Evolutionary conservation across 495 filamentous ascomycete genomes (phyloP), one percentile per base, ranked within the genome.

Genomic region (Hypoxylon intermedium): DNA sequence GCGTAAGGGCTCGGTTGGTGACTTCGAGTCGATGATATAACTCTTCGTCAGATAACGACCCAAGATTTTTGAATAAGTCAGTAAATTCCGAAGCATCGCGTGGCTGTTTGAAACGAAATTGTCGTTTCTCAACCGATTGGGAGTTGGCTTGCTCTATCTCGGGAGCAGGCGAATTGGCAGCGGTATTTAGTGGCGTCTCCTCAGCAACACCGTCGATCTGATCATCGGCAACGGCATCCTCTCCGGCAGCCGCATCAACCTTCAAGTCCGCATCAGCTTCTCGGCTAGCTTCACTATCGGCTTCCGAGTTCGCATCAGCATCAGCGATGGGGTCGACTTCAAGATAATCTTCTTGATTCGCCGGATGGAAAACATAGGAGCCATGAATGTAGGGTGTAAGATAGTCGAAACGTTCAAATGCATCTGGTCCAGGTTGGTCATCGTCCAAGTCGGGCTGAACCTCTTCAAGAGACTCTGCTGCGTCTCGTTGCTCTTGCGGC

Each of bases 21-120:
- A 83, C 82, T 24, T 81, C 75, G 3, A 84, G 75, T 11, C 80
- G 73, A 4, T 70, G 67, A 48, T 86, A 84, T 0, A 90, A 77
- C 38, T 81, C 80, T 16, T 80, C 79, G 0, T 51, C 70, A 7
- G 73, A 57, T 43, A 78, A 65, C 1, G 72, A 67, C 41, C 76
- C 70, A 37, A 45, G 59, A 12, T 75, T 63, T 49, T 76, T 63
- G 20, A 80, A 64, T 12, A 71, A 43, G 3, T 67, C 58, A 0
- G 67, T 65, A 42, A 70, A 75, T 0, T 77, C 75, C 0, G 71
- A 50, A 1, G 75, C 52, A 20, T n/a, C n/a, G n/a, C n/a, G n/a
- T n/a, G n/a, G n/a, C n/a, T n/a, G n/a, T n/a, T n/a, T n/a, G n/a
- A n/a, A n/a, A n/a, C n/a, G n/a, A n/a, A n/a, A n/a, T n/a, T n/a